Evolutionary conservation across 768 basidiomycete species (phyloP), one percentile per base, ranked within the genome.

Genomic region (Naganishia friedmannii): DNA sequence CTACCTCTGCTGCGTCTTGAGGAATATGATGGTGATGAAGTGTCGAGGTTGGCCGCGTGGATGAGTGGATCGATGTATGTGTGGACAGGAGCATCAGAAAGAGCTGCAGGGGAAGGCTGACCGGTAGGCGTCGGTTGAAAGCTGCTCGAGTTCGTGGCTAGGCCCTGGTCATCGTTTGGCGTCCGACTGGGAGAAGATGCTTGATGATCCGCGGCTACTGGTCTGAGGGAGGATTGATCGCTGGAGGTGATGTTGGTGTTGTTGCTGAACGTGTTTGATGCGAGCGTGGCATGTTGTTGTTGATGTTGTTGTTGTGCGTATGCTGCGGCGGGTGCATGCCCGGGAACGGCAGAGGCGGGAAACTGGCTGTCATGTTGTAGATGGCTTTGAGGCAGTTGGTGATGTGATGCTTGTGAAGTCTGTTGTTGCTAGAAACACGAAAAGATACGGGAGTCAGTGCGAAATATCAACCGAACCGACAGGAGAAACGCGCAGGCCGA

Each of bases 1-100:
- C 60, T 37, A 12, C 60, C 60, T 63, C 60, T n/a, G 39, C 12
- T 29, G 3, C 39, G 21, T 45, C 39, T 63, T 26, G 60, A 63
- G 23, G 37, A n/a, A 46, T 42, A 42, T 15, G 60, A 15, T 37
- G 10, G 12, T 37, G 34, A 37, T 12, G 34, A 12, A 1, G 32
- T 34, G 34, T 34, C 29, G 31, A 15, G 17, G 17, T 15, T 7
- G 1, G 31, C 4, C 17, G 21, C 15, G 3, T 32, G 17, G 2
- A 31, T 56, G 8, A 28, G 29, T 19, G 23, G 29, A 19, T 26
- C 19, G 55, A 56, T 31, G 23, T 28, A 7, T 4, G 55, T 17
- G 28, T 31, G 29, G 29, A 32, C 32, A 56, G 26, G 13, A 21
- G 13, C 8, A 21, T 31, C 19, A 32, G 28, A 6, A n/a, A 17